These are phyloP conservation scores for Vanilla planifolia DNA, from an alignment of 106 monocot genomes.

Conservation along the genomic window DNA sequence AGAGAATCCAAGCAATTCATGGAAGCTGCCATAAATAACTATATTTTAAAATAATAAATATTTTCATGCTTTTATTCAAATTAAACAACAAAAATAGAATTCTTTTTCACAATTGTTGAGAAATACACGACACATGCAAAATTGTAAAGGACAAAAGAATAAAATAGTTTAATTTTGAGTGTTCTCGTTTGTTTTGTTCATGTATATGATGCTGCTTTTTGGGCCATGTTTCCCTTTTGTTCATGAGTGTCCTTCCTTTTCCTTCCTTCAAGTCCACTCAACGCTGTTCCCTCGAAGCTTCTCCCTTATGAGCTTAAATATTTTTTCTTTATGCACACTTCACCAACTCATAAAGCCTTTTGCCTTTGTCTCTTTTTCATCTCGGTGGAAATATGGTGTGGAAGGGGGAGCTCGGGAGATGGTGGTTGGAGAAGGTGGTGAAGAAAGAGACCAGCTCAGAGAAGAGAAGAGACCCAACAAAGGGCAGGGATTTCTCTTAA, in stretches of 20 bases:
- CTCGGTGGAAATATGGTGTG: background rate
- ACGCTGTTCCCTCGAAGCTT: slow-evolving; percentile 25
- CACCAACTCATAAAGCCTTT: background rate
- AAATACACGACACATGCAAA: background rate
- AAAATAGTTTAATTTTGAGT: too few relatives aligned
- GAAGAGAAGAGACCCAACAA: background rate
- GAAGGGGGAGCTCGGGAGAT: background rate
- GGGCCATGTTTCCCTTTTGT: background rate
- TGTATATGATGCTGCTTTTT: background rate
- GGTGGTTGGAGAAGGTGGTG: background rate
- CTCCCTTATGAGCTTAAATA: slow-evolving; percentile 4
- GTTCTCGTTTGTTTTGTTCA: background rate
- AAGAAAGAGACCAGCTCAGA: background rate
- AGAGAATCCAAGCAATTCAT: too few relatives aligned
- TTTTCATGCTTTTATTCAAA: too few relatives aligned
- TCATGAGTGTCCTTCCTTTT: slow-evolving; percentile 15
- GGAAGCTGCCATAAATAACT: too few relatives aligned
- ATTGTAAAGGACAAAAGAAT: too few relatives aligned
- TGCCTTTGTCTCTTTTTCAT: background rate
- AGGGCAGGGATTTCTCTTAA: too few relatives aligned
- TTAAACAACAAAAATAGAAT: too few relatives aligned
- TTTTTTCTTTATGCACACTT: slow-evolving; percentile 7
- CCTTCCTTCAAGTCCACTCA: slow-evolving; percentile 83
- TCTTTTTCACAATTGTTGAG: background rate
- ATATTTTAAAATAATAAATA: too few relatives aligned